phyloP scores from a whole-genome alignment of 2,329 filamentous ascomycete genomes.

The Penicillium sp. region DNA sequence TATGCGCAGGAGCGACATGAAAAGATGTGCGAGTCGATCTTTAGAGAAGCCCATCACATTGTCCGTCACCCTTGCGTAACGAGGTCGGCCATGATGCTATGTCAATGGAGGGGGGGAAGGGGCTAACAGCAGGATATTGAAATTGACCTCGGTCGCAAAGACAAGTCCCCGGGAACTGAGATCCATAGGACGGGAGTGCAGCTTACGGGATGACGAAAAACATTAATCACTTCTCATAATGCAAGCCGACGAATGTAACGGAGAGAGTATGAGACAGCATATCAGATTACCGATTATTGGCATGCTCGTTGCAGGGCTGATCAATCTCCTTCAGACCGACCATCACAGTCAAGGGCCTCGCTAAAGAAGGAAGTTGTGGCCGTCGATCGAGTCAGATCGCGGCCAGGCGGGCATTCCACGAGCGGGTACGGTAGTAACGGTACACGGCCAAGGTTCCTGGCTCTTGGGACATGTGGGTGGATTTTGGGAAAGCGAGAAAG shows the following conservation, averaged over 20 bases:
- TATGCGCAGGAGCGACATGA: slow-evolving; percentile 11
- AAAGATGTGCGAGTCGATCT: slow-evolving; percentile 19
- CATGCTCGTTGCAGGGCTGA: slow-evolving; percentile 24
- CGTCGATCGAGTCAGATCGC: slow-evolving; percentile 18
- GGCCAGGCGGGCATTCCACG: slow-evolving; percentile 17
- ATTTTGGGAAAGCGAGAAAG: background rate
- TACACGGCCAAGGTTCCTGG: slow-evolving; percentile 21
- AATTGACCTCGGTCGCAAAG: background rate
- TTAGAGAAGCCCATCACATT: slow-evolving; percentile 23
- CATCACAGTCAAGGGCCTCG: background rate
- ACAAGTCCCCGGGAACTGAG: background rate
- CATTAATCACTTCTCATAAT: background rate
- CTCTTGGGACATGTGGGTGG: slow-evolving; percentile 8
- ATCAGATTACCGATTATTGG: background rate
- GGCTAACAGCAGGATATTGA: background rate
- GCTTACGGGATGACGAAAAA: background rate
- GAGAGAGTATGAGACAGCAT: background rate
- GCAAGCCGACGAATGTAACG: background rate
- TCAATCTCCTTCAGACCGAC: slow-evolving; percentile 10
- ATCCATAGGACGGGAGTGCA: background rate
- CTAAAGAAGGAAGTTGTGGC: slow-evolving; percentile 13
- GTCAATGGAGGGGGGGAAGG: background rate
- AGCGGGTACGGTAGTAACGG: slow-evolving; percentile 11
- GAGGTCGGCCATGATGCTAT: slow-evolving; percentile 10
- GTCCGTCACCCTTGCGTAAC: slow-evolving; percentile 29